Base-by-base conservation (phyloP, 2,329 filamentous ascomycete species). In the Diplodia mutila region DNA sequence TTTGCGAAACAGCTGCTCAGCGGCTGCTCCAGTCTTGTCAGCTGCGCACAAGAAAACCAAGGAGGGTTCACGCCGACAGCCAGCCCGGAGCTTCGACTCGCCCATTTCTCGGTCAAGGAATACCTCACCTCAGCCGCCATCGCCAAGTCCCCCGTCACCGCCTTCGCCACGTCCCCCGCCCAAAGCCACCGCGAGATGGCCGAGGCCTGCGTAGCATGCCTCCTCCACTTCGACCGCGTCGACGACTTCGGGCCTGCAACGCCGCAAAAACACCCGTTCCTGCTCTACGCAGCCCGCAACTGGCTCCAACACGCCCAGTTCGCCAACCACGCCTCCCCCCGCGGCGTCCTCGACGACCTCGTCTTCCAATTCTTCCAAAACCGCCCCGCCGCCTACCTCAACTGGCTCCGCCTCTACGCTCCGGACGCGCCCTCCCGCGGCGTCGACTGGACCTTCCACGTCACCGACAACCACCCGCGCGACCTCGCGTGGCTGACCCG, bases 91-190 rank as follows among this genome's bases (percentile, higher is more conserved):
- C 32, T 57, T 9, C 23, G 53, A 57, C 53, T 57, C 9, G 53
- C 53, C 5, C 53, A 57, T 16, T 57, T 57, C n/a, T 57, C 53
- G 11, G 53, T 57, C 18, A 57, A 57, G 27, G 53, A 57, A n/a
- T 57, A 57, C n/a, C 34, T 57, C 4, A n/a, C 39, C 53, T 57
- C 53, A 12, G 53, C 39, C 11, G 29, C n/a, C 32, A 57, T 57
- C 2, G 32, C 32, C 34, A 14, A 16, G 2, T 23, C 18, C 12
- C 7, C 53, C 25, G 32, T 42, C 32, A n/a, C 9, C 5, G 3
- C 32, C 6, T 57, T 57, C 12, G 32, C 53, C 1, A n/a, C 39
- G 12, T 57, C 53, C 34, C n/a, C 11, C 16, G 9, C 53, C 3
- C 6, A 42, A 39, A 32, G 53, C 2, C 53, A 57, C 18, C 53